Conservation (phyloP, 805 yeast genomes). For the Ogataea siamensis region DNA sequence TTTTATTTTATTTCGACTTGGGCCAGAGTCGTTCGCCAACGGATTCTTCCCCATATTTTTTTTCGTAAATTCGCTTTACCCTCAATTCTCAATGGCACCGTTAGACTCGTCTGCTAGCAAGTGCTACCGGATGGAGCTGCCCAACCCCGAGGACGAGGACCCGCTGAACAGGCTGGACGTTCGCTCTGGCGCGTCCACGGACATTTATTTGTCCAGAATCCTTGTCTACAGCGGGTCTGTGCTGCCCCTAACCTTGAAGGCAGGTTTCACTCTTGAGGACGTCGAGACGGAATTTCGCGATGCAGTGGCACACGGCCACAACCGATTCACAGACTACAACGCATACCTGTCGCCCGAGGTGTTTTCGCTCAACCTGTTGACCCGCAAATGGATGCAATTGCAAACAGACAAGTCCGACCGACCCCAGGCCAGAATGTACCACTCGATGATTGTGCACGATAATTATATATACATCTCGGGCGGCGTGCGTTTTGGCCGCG, state of each 20-base stretch:
- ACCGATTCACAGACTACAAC: slow-evolving; percentile 13
- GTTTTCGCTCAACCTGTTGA: slow-evolving; percentile 57
- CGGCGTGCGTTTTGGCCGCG: slow-evolving; percentile 49
- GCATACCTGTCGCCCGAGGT: slow-evolving; percentile 59
- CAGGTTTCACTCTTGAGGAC: slow-evolving; percentile 37
- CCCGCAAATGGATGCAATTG: slow-evolving; percentile 51
- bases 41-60: slow-evolving; percentile 10
- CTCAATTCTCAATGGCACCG: slow-evolving; percentile 48
- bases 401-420: slow-evolving; percentile 28
- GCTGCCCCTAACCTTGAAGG: slow-evolving; percentile 48
- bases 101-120: slow-evolving; percentile 62
- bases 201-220: slow-evolving; percentile 56
- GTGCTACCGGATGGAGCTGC: slow-evolving; percentile 56
- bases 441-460: slow-evolving; percentile 51
- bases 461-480: slow-evolving; percentile 61
- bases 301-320: slow-evolving; percentile 2
- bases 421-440: slow-evolving; percentile 55
- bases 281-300: slow-evolving; percentile 38
- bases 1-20: background rate
- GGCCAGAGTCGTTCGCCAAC: slow-evolving; percentile 5
- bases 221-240: slow-evolving; percentile 70
- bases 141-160: slow-evolving; percentile 48
- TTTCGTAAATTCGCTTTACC: background rate
- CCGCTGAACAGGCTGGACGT: slow-evolving; percentile 54
- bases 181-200: slow-evolving; percentile 67